Evolutionary conservation across 2,329 filamentous ascomycete genomes (phyloP).

Genomic region (Exserohilum turcica): DNA sequence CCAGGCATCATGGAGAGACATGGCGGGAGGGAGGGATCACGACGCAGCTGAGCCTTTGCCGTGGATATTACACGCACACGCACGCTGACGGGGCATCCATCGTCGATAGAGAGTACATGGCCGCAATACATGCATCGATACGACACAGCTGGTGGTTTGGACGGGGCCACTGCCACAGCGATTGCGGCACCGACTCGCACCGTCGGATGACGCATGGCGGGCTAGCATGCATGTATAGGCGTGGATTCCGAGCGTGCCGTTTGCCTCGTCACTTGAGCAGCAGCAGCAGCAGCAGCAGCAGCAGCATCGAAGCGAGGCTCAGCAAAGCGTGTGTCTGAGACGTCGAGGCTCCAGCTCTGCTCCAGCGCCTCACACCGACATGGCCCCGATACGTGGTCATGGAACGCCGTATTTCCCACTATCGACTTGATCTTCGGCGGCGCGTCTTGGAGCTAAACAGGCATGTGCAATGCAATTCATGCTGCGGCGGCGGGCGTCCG

Average conservation of each 20-base stretch:
- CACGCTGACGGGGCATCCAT: no score
- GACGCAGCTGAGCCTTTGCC: no score
- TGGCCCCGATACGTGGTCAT: constrained; percentile 16
- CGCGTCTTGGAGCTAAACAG: constrained; percentile 8
- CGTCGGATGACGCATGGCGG: constrained; percentile 12
- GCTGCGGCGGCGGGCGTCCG: constrained; percentile 5
- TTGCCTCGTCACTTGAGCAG: constrained; percentile 10
- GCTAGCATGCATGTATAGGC: neutral
- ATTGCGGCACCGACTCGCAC: no score
- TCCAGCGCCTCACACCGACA: constrained; percentile 17
- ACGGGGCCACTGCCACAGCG: no score
- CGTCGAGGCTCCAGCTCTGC: constrained; percentile 1
- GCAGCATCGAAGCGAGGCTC: no score
- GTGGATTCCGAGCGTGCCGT: constrained; percentile 14
- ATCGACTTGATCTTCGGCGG: constrained; percentile 3
- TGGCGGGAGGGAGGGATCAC: no score
- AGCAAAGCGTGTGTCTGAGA: constrained; percentile 23
- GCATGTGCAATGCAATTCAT: constrained; percentile 9
- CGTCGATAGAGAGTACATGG: neutral
- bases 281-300: no score
- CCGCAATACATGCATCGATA: constrained; percentile 19
- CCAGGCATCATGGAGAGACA: no score
- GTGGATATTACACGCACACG: no score
- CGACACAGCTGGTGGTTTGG: no score
- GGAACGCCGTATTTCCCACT: constrained; percentile 5